These are phyloP conservation scores for Afroboletus lepidellus DNA, from an alignment of 1,284 basidiomycete genomes.

Conservation along the genomic window DNA sequence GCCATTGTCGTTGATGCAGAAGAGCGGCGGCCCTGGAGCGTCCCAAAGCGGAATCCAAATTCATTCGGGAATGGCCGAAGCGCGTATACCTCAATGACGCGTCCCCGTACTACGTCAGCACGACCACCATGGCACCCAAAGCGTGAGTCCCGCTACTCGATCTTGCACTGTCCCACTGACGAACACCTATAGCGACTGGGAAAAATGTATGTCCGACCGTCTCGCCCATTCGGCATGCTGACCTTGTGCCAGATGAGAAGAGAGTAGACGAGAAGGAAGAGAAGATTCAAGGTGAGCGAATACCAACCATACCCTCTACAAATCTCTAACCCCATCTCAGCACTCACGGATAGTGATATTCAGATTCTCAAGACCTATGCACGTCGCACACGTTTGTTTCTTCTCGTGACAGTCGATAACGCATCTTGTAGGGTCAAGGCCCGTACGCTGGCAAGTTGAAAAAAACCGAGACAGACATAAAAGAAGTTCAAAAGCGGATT, in stretches of 20 bases:
- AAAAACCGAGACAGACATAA: slow-evolving; percentile 90
- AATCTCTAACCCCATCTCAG: slow-evolving; percentile 38
- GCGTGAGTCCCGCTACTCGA: slow-evolving; percentile 23
- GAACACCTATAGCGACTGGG: slow-evolving; percentile 67
- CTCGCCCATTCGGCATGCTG: background rate
- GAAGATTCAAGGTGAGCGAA: slow-evolving; percentile 82
- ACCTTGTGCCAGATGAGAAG: slow-evolving; percentile 65
- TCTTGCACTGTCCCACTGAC: background rate
- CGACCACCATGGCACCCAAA: slow-evolving; percentile 77
- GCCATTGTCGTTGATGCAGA: slow-evolving; percentile 57
- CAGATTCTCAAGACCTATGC: slow-evolving; percentile 99
- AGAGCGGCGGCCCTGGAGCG: background rate
- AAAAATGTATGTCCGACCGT: slow-evolving; percentile 74
- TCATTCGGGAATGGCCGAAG: slow-evolving; percentile 26
- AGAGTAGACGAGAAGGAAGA: slow-evolving; percentile 82
- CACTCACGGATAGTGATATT: slow-evolving; percentile 97
- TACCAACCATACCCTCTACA: background rate
- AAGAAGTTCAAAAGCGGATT: slow-evolving; percentile 95
- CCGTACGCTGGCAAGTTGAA: slow-evolving; percentile 91
- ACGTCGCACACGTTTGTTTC: slow-evolving; percentile 19
- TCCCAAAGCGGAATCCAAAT: slow-evolving; percentile 36
- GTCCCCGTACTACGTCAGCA: slow-evolving; percentile 22
- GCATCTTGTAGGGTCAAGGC: slow-evolving; percentile 81
- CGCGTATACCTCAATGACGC: slow-evolving; percentile 33
- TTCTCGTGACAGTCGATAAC: background rate